Evolutionary conservation across 192 early-diverging fungal genomes (phyloP).

Genomic region (Entophlyctis helioformis): DNA sequence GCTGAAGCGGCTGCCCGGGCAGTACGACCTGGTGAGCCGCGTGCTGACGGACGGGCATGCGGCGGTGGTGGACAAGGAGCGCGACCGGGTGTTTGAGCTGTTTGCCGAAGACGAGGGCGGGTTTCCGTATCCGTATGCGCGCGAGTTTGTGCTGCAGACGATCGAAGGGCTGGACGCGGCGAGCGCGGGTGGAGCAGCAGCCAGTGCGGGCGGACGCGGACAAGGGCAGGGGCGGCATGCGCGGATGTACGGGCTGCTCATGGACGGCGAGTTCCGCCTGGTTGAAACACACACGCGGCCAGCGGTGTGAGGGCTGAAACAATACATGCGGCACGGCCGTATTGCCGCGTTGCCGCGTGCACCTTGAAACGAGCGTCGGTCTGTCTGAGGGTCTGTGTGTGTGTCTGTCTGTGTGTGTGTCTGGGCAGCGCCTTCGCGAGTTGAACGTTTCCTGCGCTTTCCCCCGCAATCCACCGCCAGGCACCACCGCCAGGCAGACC

Average conservation of each 20-base stretch:
- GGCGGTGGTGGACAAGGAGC: slow-evolving; percentile 23
- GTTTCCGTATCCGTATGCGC: slow-evolving; percentile 34
- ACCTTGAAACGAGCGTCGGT: too few relatives aligned
- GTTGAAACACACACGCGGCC: slow-evolving; percentile 24
- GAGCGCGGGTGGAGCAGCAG: slow-evolving; percentile 3
- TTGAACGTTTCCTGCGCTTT: too few relatives aligned
- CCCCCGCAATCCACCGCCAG: too few relatives aligned
- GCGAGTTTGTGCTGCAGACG: slow-evolving; percentile 40
- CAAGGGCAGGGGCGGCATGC: too few relatives aligned
- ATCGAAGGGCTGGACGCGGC: slow-evolving; percentile 7
- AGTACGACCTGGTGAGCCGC: slow-evolving; percentile 41
- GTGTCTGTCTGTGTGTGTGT: too few relatives aligned
- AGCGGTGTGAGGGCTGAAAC: too few relatives aligned
- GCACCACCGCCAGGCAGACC: too few relatives aligned
- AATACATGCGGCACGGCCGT: too few relatives aligned
- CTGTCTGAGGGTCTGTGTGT: too few relatives aligned
- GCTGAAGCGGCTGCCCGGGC: slow-evolving; percentile 40
- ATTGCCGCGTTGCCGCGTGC: too few relatives aligned
- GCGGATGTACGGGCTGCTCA: slow-evolving; percentile 27
- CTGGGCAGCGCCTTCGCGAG: too few relatives aligned
- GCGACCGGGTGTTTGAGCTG: slow-evolving; percentile 4
- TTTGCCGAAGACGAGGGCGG: slow-evolving; percentile 3
- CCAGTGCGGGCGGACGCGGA: too few relatives aligned
- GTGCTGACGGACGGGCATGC: slow-evolving; percentile 29
- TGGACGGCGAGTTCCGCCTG: slow-evolving; percentile 36